phyloP scores from a whole-genome alignment of 371 early-diverging fungal species.

The Rhizopus delemar region DNA sequence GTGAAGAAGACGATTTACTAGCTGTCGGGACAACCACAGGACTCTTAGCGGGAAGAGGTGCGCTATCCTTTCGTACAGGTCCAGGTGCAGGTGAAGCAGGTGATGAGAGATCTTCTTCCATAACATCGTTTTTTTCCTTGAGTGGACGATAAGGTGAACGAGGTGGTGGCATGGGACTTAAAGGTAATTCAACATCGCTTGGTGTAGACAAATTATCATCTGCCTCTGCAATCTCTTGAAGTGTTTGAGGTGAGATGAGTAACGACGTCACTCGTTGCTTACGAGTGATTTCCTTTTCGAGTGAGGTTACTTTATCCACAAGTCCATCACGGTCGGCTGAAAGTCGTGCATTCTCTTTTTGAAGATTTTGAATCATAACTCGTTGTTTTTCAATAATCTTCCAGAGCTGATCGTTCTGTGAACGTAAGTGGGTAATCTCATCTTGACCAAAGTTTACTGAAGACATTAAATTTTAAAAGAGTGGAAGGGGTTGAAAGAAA shows the following conservation, averaged over 20 bases:
- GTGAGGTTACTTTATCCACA: constrained; percentile 33
- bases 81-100: constrained; percentile 27
- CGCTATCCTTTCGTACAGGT: constrained; percentile 27
- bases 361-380: constrained; percentile 75
- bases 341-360: constrained; percentile 57
- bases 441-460: constrained; percentile 22
- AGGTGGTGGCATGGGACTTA: constrained; percentile 34
- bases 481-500: constrained; percentile 6
- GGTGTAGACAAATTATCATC: constrained; percentile 25
- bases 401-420: constrained; percentile 88
- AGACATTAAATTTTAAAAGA: constrained; percentile 7
- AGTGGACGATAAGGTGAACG: constrained; percentile 36
- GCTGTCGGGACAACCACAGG: constrained; percentile 24
- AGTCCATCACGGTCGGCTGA: constrained; percentile 59
- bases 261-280: constrained; percentile 30
- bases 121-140: constrained; percentile 18
- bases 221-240: constrained; percentile 30
- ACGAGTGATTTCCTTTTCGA: constrained; percentile 33
- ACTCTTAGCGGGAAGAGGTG: constrained; percentile 17
- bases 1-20: constrained; percentile 30
- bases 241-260: constrained; percentile 38
- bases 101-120: constrained; percentile 18
- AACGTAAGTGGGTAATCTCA: constrained; percentile 31
- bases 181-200: constrained; percentile 17
- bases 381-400: constrained; percentile 88